Evolutionary conservation across 768 basidiomycete genomes (phyloP).

Genomic region (Collybia nuda): DNA sequence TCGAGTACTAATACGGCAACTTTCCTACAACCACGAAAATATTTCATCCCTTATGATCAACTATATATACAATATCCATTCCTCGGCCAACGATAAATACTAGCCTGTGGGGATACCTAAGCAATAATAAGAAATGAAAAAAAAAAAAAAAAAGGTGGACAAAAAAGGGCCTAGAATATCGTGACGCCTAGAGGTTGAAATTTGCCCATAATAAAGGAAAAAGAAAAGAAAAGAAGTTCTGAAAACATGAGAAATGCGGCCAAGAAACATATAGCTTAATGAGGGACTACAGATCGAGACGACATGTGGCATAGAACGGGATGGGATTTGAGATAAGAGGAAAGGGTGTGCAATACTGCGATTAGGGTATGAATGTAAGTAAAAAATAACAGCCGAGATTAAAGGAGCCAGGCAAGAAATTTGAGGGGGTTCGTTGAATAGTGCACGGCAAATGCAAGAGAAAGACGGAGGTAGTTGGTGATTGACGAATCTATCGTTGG

Average conservation of each 20-base stretch:
- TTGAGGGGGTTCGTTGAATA: background rate
- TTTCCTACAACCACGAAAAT: no score
- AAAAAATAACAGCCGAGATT: background rate
- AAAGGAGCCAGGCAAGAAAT: background rate
- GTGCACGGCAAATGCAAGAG: background rate
- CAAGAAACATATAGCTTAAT: background rate
- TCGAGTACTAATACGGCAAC: no score
- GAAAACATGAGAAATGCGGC: background rate
- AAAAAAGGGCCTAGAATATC: no score
- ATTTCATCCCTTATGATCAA: no score
- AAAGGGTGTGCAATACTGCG: background rate
- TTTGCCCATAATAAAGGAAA: no score
- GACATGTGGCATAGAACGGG: background rate
- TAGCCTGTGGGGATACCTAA: no score
- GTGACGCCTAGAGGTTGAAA: no score
- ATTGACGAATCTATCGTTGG: slow-evolving; percentile 25
- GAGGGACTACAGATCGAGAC: slow-evolving; percentile 1
- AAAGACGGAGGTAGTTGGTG: background rate
- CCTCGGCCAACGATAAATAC: no score
- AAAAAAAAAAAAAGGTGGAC: no score
- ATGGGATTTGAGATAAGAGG: background rate
- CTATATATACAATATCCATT: no score
- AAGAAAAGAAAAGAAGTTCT: no score
- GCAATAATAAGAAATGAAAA: no score
- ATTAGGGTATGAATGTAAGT: slow-evolving; percentile 7